phyloP scores from a whole-genome alignment of 1,139 yeast species.

The Candida tunisiensis region DNA sequence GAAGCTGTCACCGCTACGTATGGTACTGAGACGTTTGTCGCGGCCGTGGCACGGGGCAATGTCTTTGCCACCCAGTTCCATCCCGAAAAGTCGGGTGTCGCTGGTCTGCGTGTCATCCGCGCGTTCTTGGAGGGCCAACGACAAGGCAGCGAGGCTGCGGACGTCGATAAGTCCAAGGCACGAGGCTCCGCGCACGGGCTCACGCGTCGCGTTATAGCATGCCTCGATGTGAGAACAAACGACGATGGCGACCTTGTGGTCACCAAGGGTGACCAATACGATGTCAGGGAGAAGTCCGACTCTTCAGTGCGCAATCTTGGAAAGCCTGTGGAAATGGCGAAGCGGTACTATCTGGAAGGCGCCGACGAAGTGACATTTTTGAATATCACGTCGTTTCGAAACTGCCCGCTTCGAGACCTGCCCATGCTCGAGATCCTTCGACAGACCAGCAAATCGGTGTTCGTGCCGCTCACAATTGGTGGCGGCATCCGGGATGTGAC shows the following conservation, averaged over 20 bases:
- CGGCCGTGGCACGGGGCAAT: slow-evolving; percentile 65
- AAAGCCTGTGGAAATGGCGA: slow-evolving; percentile 88
- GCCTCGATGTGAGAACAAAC: slow-evolving; percentile 89
- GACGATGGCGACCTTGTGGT: slow-evolving; percentile 92
- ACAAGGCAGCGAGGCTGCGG: slow-evolving; percentile 16
- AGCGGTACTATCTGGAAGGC: slow-evolving; percentile 78
- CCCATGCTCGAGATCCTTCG: slow-evolving; percentile 88
- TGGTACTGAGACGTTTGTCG: slow-evolving; percentile 66
- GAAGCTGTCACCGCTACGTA: slow-evolving; percentile 54
- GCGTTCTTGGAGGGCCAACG: slow-evolving; percentile 44
- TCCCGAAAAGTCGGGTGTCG: slow-evolving; percentile 89
- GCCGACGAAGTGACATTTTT: slow-evolving; percentile 94
- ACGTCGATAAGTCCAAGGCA: slow-evolving; percentile 10
- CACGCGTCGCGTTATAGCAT: slow-evolving; percentile 83
- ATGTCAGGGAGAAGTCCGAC: slow-evolving; percentile 60
- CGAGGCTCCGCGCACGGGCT: too few relatives aligned
- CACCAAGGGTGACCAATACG: slow-evolving; percentile 96
- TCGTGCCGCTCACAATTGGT: slow-evolving; percentile 94
- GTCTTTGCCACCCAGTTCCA: slow-evolving; percentile 94
- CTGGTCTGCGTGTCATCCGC: slow-evolving; percentile 64
- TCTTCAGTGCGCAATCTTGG: slow-evolving; percentile 73
- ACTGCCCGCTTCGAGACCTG: slow-evolving; percentile 77
- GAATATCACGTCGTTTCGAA: slow-evolving; percentile 87
- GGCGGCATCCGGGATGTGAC: slow-evolving; percentile 88
- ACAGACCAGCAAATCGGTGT: slow-evolving; percentile 72